Evolutionary conservation across 805 yeast species (phyloP), one percentile per base, ranked within the genome.

Genomic region (Spathaspora passalidarum): DNA sequence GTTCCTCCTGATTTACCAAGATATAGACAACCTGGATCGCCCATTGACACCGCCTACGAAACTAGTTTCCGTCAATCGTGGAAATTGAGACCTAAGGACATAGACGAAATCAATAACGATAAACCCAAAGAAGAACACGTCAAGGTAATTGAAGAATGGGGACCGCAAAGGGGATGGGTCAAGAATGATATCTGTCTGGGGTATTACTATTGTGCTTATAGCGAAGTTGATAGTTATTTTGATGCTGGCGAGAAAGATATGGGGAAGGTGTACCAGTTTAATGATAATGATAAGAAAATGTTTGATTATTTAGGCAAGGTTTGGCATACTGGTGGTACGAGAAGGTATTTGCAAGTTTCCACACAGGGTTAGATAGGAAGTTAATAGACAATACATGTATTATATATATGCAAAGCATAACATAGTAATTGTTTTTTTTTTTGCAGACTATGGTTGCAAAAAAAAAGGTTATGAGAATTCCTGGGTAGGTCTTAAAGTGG

Each of bases 121-220:
- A 39, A 50, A 22, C 41, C 40, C 14, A 39, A 37, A 5, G 53
- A 51, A 14, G 43, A 50, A 41, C 25, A 32, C 10, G 23, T 6
- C 2, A 49, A 48, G 32, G 60, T 59, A 26, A 53, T 61, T 8
- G 48, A 45, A 7, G 54, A 49, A 4, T 61, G 61, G 46, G 59
- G 54, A 17, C 77, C 76, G 0, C 75, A 68, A 46, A 69, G 69
- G 42, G 75, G 75, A 5, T 72, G 77, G 77, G 59, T 69, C 21
- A 68, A 68, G 46, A 65, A 55, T 41, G 54, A 57, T 0, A 47
- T 61, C 17, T 72, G 77, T 50, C 46, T 57, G 10, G 66, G 66
- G 11, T 71, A 72, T 48, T 55, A 61, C 39, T 69, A 72, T 42
- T 72, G 77, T 55, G 76, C 73, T 0, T 72, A 65, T 49, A 62